Evolutionary conservation across 306 rosid species (phyloP).

Genomic region (Ammopiptanthus mongolicus): DNA sequence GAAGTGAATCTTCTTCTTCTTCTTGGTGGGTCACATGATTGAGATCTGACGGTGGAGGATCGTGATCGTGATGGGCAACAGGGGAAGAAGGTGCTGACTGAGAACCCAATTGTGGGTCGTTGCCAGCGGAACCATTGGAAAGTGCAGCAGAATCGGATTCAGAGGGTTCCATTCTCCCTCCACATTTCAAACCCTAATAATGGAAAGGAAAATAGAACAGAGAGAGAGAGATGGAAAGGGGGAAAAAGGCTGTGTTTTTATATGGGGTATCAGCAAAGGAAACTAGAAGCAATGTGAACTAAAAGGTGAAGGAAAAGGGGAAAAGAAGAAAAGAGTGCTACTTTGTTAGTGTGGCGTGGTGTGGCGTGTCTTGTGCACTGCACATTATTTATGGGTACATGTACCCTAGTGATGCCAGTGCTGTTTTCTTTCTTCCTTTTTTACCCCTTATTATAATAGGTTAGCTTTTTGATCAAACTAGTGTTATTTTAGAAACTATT

Average conservation of each 20-base stretch:
- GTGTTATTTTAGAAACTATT: no score
- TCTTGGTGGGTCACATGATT: conserved; percentile 18
- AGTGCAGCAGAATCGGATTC: conserved; percentile 35
- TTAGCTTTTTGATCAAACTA: no score
- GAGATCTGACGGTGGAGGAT: conserved; percentile 42
- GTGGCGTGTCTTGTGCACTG: neutral
- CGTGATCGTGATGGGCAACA: conserved; percentile 17
- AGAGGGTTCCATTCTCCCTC: conserved; percentile 73
- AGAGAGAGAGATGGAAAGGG: neutral
- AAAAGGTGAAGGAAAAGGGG: neutral
- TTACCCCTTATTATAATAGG: no score
- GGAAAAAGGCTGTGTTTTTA: neutral
- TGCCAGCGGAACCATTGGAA: conserved; percentile 4
- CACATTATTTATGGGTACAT: neutral
- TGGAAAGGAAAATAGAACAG: neutral
- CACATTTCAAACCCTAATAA: conserved; percentile 99
- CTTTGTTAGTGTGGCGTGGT: neutral
- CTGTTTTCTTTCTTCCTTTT: no score
- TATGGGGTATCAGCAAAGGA: conserved; percentile 15
- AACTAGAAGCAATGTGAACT: conserved; percentile 26
- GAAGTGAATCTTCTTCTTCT: neutral
- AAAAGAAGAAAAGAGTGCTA: neutral
- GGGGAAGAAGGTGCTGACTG: conserved; percentile 23
- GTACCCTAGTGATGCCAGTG: no score
- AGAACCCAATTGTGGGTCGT: conserved; percentile 11